Conservation (phyloP, 2,329 filamentous ascomycete species). For the Exophiala dermatitidis region DNA sequence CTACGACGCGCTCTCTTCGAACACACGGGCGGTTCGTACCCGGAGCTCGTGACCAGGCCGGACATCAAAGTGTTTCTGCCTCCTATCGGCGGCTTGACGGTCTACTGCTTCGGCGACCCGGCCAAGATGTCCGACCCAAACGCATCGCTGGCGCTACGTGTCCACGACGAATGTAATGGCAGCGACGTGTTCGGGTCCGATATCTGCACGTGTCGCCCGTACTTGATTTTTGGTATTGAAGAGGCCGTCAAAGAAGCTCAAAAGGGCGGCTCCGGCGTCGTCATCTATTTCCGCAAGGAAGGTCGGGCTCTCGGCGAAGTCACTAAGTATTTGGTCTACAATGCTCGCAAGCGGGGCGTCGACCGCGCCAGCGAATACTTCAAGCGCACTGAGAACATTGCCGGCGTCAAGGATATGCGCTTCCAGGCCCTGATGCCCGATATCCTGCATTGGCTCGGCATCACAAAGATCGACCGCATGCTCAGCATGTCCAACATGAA, state of each 20-base stretch:
- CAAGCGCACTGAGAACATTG: constrained; percentile 94
- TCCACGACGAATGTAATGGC: constrained; percentile 88
- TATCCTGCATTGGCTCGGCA: constrained; percentile 95
- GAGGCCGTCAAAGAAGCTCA: constrained; percentile 97
- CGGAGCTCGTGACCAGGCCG: constrained; percentile 86
- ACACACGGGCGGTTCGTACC: constrained; percentile 91
- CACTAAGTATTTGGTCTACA: constrained; percentile 71
- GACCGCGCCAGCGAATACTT: constrained; percentile 80
- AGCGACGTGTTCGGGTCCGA: constrained; percentile 97
- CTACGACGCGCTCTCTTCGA: constrained; percentile 85
- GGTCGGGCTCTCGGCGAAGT: constrained; percentile 91
- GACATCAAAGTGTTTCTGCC: constrained; percentile 96
- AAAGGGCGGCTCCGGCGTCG: constrained; percentile 83
- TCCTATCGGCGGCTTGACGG: constrained; percentile 89
- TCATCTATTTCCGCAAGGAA: constrained; percentile 98
- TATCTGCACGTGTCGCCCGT: constrained; percentile 88
- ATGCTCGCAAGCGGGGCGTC: constrained; percentile 39
- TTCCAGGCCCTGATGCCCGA: constrained; percentile 98
- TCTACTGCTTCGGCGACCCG: constrained; percentile 94
- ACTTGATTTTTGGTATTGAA: constrained; percentile 93
- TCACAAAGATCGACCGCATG: constrained; percentile 98
- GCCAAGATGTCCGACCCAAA: constrained; percentile 87
- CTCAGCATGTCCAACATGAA: constrained; percentile 87
- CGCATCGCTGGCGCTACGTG: constrained; percentile 70
- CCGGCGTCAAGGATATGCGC: constrained; percentile 91